Conservation (phyloP, 192 early-diverging fungal species). For the Coemansia sp. region DNA sequence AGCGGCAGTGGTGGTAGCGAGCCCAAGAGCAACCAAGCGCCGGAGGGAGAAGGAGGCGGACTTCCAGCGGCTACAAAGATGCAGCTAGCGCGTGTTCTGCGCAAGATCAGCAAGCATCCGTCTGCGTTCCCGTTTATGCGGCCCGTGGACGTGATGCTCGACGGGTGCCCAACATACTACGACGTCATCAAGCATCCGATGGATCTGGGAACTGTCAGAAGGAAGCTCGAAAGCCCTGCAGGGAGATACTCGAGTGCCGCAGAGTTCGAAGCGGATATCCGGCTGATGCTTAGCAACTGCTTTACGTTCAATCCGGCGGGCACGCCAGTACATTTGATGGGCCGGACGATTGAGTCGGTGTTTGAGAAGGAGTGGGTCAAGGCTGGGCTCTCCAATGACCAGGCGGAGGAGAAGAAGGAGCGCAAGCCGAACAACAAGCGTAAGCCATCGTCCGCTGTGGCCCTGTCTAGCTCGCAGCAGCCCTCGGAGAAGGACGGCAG, state of each 20-base stretch:
- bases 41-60: neutral
- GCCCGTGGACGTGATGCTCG: conserved; percentile 64
- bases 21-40: neutral
- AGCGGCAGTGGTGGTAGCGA: neutral
- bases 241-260: conserved; percentile 40
- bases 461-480: neutral
- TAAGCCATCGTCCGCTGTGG: neutral
- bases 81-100: conserved; percentile 34
- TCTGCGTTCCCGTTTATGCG: conserved; percentile 62
- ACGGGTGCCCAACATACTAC: conserved; percentile 68
- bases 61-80: conserved; percentile 19
- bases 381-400: neutral
- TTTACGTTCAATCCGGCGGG: conserved; percentile 71
- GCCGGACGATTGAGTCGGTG: conserved; percentile 55
- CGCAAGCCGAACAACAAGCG: conserved; percentile 17
- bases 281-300: conserved; percentile 69
- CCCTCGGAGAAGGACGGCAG: neutral
- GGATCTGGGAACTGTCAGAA: conserved; percentile 64
- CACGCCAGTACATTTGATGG: conserved; percentile 68
- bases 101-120: conserved; percentile 54
- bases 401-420: neutral
- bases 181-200: conserved; percentile 69
- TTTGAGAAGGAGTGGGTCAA: conserved; percentile 61
- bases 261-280: conserved; percentile 58
- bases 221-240: conserved; percentile 31